Base-by-base conservation (phyloP, 2,329 filamentous ascomycete genomes). In the Lecanicillium sp. region DNA sequence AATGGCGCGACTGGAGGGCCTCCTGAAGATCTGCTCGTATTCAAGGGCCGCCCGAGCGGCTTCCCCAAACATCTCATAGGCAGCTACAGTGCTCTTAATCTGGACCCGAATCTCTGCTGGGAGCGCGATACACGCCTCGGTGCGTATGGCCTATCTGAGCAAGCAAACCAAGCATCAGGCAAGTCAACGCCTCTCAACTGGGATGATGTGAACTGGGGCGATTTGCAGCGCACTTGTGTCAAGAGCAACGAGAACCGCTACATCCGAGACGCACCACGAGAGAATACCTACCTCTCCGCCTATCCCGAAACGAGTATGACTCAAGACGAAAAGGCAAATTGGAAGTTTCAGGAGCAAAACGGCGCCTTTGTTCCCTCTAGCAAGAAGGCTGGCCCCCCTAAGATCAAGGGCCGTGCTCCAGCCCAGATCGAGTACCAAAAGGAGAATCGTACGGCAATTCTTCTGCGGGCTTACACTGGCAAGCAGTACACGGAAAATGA, bases 401-500 rank as follows among this genome's bases (percentile, higher is more conserved):
- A 46, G 37, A 45, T 48, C 17, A 44, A 43, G 15, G 42, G 41
- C 11, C 45, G 46, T 15, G 37, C 33, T 43, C 22, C 22, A 11
- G 22, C 22, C 6, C 6, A 25, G 22, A 6, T 11, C 17, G 52
- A 54, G 4, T 51, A 49, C 36, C 47, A 46, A 30, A 49, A 55
- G 2, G 71, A 76, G 50, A 54, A 62, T 3, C 73, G 87, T 27
- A 88, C 84, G 0, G 87, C 84, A 2, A 60, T 94, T 9, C 60
- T 95, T 5, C 71, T 94, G 28, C 79, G 87, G 28, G 81, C 84
- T 0, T 90, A 84, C 67, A 78, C 76, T 22, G 81, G 79, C 40
- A 87, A 85, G 56, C 58, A 75, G 19, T 95, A 88, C 57, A 85
- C 80, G 19, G 74, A 84, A 29, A 85, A 90, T 53, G 85, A 90